Conservation (phyloP, 306 rosid genomes). For the Citrullus amarus region DNA sequence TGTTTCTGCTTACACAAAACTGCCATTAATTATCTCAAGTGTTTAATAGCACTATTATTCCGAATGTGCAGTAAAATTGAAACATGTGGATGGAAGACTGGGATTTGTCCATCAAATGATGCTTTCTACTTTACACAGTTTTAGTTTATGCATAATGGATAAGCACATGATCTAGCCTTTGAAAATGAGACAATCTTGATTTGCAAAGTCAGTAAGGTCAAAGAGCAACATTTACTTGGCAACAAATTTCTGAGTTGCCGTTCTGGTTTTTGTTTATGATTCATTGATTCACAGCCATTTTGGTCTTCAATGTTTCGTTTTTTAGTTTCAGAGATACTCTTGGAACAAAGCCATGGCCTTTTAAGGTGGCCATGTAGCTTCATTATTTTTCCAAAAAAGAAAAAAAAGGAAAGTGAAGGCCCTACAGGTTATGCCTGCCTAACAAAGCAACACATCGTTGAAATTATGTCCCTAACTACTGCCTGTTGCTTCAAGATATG, state of each 20-base stretch:
- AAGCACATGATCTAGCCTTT: conserved; percentile 2
- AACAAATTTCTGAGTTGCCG: neutral
- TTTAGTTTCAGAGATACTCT: neutral
- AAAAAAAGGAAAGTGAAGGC: neutral
- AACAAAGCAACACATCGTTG: neutral
- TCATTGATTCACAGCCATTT: conserved; percentile 3
- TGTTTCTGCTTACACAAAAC: conserved; percentile 1
- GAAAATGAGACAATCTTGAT: conserved; percentile 5
- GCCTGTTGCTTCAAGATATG: neutral
- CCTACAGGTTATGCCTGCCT: conserved; percentile 3
- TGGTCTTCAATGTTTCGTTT: conserved; percentile 2
- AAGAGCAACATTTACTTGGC: neutral
- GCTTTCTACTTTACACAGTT: neutral
- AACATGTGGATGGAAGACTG: neutral
- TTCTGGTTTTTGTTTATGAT: neutral
- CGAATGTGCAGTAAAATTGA: conserved; percentile 1
- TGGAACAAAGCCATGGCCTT: neutral
- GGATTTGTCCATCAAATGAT: conserved; percentile 1
- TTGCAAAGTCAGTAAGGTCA: conserved; percentile 1
- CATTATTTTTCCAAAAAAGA: neutral
- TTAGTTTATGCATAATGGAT: neutral
- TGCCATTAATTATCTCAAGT: neutral
- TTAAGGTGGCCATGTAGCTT: conserved; percentile 9
- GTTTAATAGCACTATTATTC: neutral
- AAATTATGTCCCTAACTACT: conserved; percentile 8